Evolutionary conservation across 805 yeast species (phyloP).

Genomic region (Starmerella bombicola): DNA sequence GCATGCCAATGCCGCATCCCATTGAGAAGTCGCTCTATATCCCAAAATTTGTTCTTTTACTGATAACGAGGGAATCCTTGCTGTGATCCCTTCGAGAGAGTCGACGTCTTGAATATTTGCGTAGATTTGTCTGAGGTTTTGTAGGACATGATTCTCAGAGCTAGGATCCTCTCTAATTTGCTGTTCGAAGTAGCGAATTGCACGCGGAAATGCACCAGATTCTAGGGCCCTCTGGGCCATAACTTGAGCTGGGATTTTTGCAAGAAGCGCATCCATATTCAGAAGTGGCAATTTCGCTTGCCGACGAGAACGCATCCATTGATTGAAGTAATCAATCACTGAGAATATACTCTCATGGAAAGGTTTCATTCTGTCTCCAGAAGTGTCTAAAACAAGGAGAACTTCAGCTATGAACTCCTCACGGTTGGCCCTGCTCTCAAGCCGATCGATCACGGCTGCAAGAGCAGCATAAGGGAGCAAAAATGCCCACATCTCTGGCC

Average conservation of each 20-base stretch:
- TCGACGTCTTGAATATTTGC: constrained; percentile 82
- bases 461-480: constrained; percentile 66
- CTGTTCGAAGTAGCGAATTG: constrained; percentile 74
- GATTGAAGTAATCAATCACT: constrained; percentile 69
- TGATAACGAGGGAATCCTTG: constrained; percentile 50
- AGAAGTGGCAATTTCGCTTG: constrained; percentile 13
- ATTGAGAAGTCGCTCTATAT: constrained; percentile 71
- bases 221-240: constrained; percentile 71
- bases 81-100: constrained; percentile 73
- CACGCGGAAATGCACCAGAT: constrained; percentile 75
- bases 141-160: constrained; percentile 21
- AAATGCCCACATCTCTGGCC: constrained; percentile 48
- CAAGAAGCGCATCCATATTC: constrained; percentile 14
- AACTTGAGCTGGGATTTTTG: constrained; percentile 45
- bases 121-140: constrained; percentile 58
- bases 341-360: constrained; percentile 66
- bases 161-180: constrained; percentile 37
- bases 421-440: constrained; percentile 26
- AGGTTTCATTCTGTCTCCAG: constrained; percentile 39
- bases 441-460: constrained; percentile 43
- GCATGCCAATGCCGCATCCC: constrained; percentile 80
- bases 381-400: constrained; percentile 33
- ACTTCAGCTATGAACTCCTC: constrained; percentile 48
- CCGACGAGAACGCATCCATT: constrained; percentile 41
- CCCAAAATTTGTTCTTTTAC: constrained; percentile 66